Conservation (phyloP, 169 alveolate genomes). For the Perkinsus marinus region DNA sequence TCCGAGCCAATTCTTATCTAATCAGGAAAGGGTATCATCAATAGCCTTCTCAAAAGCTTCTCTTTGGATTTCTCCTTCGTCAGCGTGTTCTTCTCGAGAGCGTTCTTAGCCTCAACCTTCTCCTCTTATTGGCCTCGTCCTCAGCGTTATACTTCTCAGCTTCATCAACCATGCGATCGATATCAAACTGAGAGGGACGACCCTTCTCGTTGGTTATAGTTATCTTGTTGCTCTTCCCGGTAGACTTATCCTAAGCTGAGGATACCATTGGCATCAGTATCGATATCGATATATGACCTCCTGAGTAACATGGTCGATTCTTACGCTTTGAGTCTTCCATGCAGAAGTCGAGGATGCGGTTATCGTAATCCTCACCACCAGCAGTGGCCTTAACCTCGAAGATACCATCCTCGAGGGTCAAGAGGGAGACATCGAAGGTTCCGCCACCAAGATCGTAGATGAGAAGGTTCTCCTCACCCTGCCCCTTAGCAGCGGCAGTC, state of each 20-base stretch:
- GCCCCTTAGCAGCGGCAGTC: constrained; percentile 90
- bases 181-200: constrained; percentile 79
- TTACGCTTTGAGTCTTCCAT: constrained; percentile 83
- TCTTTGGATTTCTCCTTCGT: constrained; percentile 80
- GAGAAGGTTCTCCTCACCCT: constrained; percentile 73
- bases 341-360: constrained; percentile 85
- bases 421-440: constrained; percentile 92
- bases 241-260: constrained; percentile 87
- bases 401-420: constrained; percentile 88
- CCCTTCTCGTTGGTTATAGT: constrained; percentile 93
- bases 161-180: constrained; percentile 86
- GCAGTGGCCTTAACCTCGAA: constrained; percentile 96
- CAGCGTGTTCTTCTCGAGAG: constrained; percentile 74
- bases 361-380: constrained; percentile 99
- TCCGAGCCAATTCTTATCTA: constrained; percentile 84
- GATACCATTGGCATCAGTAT: constrained; percentile 91
- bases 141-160: constrained; percentile 89
- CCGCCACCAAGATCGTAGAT: constrained; percentile 98
- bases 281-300: constrained; percentile 87
- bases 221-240: constrained; percentile 82
- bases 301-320: constrained; percentile 82
- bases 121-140: constrained; percentile 74
- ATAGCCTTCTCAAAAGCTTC: constrained; percentile 69
- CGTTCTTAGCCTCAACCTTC: constrained; percentile 82
- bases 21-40: constrained; percentile 79